Percentiles rank a stretch among this genome's conserved stretches.
Conservation (phyloP, 768 basidiomycete species). For the Tylopilus balloui region DNA sequence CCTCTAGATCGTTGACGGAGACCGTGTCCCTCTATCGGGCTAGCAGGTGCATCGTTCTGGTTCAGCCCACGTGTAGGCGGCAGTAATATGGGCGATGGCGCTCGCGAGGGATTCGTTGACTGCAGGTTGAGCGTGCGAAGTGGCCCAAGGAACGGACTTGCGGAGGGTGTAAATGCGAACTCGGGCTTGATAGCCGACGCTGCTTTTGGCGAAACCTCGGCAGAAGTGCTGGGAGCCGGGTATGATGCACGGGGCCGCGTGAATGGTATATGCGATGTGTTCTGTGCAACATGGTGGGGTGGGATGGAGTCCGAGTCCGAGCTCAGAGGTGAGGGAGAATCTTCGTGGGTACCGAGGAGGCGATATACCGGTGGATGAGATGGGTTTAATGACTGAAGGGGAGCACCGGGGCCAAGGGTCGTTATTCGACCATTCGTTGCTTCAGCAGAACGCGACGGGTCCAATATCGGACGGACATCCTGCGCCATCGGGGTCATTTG, state of each 20-base stretch:
- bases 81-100: slow-evolving; percentile 64
- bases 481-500: slow-evolving; percentile 43
- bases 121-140: slow-evolving; percentile 73
- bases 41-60: slow-evolving; percentile 28
- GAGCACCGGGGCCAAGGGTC: slow-evolving; percentile 18
- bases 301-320: slow-evolving; percentile 54
- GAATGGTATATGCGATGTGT: slow-evolving; percentile 27
- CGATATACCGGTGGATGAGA: slow-evolving; percentile 31
- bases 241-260: slow-evolving; percentile 27
- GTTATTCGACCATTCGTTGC: slow-evolving; percentile 12
- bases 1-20: slow-evolving; percentile 26
- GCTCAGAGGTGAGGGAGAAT: slow-evolving; percentile 66
- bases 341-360: slow-evolving; percentile 43
- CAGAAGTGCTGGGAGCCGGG: slow-evolving; percentile 19
- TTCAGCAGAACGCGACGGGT: slow-evolving; percentile 19
- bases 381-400: slow-evolving; percentile 42
- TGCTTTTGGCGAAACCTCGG: slow-evolving; percentile 29
- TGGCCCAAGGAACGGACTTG: slow-evolving; percentile 77
- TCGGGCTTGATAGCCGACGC: slow-evolving; percentile 29
- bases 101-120: slow-evolving; percentile 63
- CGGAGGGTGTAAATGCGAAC: slow-evolving; percentile 58
- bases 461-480: slow-evolving; percentile 26
- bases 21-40: slow-evolving; percentile 32
- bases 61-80: slow-evolving; percentile 42
- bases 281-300: slow-evolving; percentile 27